Evolutionary conservation across 2,329 filamentous ascomycete genomes (phyloP).

Genomic region (Stemphylium vesicarium): DNA sequence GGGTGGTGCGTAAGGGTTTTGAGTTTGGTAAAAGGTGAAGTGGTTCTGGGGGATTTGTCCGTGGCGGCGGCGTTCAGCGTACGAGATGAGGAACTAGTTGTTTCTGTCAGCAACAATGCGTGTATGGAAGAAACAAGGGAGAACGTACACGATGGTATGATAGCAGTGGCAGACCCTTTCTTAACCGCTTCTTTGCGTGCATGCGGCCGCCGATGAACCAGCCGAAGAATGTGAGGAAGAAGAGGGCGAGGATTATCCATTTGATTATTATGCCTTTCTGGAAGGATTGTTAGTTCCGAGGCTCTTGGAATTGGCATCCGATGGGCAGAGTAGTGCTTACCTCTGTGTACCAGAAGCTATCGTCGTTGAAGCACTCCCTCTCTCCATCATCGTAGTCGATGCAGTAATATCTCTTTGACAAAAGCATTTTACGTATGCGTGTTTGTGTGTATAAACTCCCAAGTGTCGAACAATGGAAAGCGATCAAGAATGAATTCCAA

Average conservation of each 20-base stretch:
- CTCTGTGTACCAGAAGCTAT: slow-evolving; percentile 44
- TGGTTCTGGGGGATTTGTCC: slow-evolving; percentile 45
- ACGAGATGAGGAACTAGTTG: slow-evolving; percentile 52
- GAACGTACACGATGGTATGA: slow-evolving; percentile 66
- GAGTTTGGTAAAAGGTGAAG: slow-evolving; percentile 49
- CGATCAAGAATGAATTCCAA: not conserved
- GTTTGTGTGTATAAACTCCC: not conserved
- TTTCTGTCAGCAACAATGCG: not conserved
- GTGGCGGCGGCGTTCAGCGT: slow-evolving; percentile 43
- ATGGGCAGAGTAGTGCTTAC: slow-evolving; percentile 21
- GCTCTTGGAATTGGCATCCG: not conserved
- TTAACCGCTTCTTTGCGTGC: slow-evolving; percentile 72
- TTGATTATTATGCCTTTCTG: slow-evolving; percentile 71
- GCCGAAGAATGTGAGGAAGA: slow-evolving; percentile 64
- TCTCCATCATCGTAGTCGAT: slow-evolving; percentile 33
- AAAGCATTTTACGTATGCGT: slow-evolving; percentile 23
- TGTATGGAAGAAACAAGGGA: not conserved
- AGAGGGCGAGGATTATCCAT: slow-evolving; percentile 70
- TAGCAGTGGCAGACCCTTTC: slow-evolving; percentile 69
- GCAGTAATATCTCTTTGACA: slow-evolving; percentile 40
- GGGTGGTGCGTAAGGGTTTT: slow-evolving; percentile 22
- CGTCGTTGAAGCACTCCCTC: slow-evolving; percentile 37
- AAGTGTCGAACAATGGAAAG: not conserved
- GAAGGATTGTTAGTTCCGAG: slow-evolving; percentile 9
- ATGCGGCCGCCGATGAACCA: slow-evolving; percentile 73